Conservation (phyloP, 768 basidiomycete genomes). For the Tulasnella calospora region DNA sequence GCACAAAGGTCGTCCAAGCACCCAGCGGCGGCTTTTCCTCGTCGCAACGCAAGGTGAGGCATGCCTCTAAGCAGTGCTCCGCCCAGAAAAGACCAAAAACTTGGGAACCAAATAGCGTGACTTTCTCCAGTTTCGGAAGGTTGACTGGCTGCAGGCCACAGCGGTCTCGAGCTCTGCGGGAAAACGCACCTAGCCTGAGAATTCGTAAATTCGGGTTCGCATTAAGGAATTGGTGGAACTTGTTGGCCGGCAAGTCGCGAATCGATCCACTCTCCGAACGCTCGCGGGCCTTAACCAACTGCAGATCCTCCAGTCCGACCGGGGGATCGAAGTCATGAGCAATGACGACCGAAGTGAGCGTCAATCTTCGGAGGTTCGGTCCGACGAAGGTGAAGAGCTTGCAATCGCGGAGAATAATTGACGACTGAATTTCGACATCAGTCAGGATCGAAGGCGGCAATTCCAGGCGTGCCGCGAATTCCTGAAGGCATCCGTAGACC, state of each 20-base stretch:
- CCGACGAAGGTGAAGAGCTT: neutral
- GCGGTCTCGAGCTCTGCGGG: neutral
- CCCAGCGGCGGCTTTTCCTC: neutral
- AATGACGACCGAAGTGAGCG: neutral
- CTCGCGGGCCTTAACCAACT: neutral
- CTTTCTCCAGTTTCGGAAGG: neutral
- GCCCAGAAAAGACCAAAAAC: neutral
- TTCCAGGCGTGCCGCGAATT: neutral
- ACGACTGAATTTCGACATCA: neutral
- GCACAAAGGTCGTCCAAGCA: neutral
- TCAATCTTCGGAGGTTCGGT: neutral
- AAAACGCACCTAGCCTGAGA: neutral
- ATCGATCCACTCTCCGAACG: neutral
- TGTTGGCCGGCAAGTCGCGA: no score
- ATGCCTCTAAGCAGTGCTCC: neutral
- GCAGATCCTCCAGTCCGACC: neutral
- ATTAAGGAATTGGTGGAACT: neutral
- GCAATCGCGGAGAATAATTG: neutral
- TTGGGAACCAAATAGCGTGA: neutral
- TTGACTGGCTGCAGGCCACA: neutral
- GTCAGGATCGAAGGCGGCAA: neutral
- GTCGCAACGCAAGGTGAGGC: neutral
- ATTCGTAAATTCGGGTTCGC: neutral
- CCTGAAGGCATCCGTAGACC: neutral
- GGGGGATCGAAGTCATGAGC: neutral